Evolutionary conservation across 768 basidiomycete species (phyloP).

Genomic region (Hypholoma sublateritium): DNA sequence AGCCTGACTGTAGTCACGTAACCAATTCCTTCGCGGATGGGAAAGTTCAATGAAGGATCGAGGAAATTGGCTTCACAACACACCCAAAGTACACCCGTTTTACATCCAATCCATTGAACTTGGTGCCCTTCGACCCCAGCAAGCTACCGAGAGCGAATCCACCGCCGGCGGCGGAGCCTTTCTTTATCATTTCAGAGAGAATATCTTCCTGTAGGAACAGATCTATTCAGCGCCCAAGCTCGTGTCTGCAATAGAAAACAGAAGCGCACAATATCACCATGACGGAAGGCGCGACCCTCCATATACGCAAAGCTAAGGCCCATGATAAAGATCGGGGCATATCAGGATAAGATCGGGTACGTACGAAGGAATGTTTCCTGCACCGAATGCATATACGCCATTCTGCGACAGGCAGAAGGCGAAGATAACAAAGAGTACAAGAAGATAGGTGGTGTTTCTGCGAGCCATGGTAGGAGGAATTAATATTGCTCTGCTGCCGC

Average conservation of each 20-base stretch:
- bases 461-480: conserved; percentile 32
- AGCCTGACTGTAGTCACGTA: conserved; percentile 87
- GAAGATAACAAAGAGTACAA: conserved; percentile 49
- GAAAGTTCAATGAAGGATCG: too few relatives aligned
- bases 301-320: conserved; percentile 71
- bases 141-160: conserved; percentile 60
- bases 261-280: conserved; percentile 74
- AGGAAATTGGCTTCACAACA: conserved; percentile 17
- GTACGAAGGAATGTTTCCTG: conserved; percentile 83
- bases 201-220: conserved; percentile 78
- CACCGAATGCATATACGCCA: conserved; percentile 74
- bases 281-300: conserved; percentile 83
- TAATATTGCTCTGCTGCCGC: background rate
- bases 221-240: conserved; percentile 3
- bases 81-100: conserved; percentile 85
- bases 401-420: conserved; percentile 55
- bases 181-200: conserved; percentile 60
- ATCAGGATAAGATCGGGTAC: conserved; percentile 22
- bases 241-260: background rate
- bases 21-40: conserved; percentile 62
- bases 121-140: conserved; percentile 55
- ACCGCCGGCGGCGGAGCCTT: conserved; percentile 38
- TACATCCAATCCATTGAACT: conserved; percentile 79
- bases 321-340: conserved; percentile 12
- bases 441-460: conserved; percentile 34